These are phyloP conservation scores for Nitzschia sp. DNA, from an alignment of 108 stramenopile species.

Conservation along the genomic window DNA sequence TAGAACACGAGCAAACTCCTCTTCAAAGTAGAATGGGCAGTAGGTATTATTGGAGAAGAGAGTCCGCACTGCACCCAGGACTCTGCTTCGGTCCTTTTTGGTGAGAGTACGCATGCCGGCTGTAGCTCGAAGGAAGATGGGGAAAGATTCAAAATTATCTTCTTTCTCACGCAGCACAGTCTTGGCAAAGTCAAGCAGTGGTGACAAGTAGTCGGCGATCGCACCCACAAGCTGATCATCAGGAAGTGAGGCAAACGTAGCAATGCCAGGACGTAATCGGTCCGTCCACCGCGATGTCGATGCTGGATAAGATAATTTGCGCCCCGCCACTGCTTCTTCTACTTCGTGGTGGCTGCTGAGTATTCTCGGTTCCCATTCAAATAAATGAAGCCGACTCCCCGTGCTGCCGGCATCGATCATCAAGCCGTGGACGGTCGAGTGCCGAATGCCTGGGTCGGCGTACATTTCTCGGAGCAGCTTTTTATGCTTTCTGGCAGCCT, in stretches of 20 bases:
- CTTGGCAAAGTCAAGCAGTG: constrained; percentile 85
- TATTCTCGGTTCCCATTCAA: constrained; percentile 75
- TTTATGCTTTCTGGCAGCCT: constrained; percentile 41
- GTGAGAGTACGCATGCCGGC: constrained; percentile 88
- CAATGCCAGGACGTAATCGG: constrained; percentile 79
- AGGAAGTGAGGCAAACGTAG: constrained; percentile 52
- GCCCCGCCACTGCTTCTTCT: constrained; percentile 22
- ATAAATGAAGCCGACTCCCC: constrained; percentile 90
- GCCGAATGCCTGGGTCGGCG: constrained; percentile 45
- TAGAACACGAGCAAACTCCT: constrained; percentile 79
- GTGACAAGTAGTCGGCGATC: constrained; percentile 70
- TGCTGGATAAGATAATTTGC: constrained; percentile 65
- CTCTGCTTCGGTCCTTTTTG: constrained; percentile 42
- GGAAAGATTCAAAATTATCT: constrained; percentile 62
- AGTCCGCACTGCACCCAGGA: constrained; percentile 61
- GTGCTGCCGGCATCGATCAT: constrained; percentile 95
- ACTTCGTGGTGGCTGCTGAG: constrained; percentile 47
- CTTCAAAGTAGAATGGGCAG: constrained; percentile 74
- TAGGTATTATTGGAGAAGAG: constrained; percentile 53
- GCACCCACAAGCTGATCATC: constrained; percentile 49
- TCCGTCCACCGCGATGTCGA: constrained; percentile 86
- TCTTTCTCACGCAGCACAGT: constrained; percentile 73
- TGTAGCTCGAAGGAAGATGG: constrained; percentile 94
- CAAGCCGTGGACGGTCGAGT: constrained; percentile 54
- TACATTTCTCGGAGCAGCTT: constrained; percentile 44